Percentiles rank a stretch among this genome's conserved stretches.
phyloP scores from a whole-genome alignment of 148 eudicot genomes.

The Diospyros kaki region DNA sequence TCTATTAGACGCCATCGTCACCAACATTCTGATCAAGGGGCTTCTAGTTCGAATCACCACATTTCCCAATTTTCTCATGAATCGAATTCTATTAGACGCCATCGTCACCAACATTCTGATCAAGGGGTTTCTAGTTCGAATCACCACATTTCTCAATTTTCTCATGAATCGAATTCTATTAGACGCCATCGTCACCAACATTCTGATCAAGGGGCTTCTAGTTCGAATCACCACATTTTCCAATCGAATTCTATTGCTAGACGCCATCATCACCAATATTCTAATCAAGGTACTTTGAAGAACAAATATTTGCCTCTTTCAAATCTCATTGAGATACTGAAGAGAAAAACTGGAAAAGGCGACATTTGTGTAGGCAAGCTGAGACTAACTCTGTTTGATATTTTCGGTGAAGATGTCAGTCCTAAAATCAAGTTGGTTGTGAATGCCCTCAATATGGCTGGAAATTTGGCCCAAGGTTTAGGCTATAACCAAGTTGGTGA shows the following conservation, averaged over 20 bases:
- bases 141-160: too few species aligned
- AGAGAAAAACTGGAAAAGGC: constrained; percentile 80
- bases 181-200: background rate
- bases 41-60: too few species aligned
- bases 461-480: constrained; percentile 31
- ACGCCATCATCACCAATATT: constrained; percentile 21
- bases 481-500: constrained; percentile 34
- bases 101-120: too few species aligned
- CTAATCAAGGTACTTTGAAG: constrained; percentile 43
- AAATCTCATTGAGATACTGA: constrained; percentile 71
- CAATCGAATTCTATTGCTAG: too few species aligned
- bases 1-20: too few species aligned
- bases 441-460: constrained; percentile 43
- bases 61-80: too few species aligned
- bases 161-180: background rate
- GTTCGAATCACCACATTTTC: constrained; percentile 9
- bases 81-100: too few species aligned
- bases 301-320: constrained; percentile 72
- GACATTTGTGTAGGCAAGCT: constrained; percentile 83
- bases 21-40: constrained; percentile 28
- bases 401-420: constrained; percentile 86
- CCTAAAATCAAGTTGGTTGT: constrained; percentile 96
- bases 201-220: too few species aligned
- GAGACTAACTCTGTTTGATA: constrained; percentile 75
- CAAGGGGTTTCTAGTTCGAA: too few species aligned